These are phyloP conservation scores for Talaromyces proteolyticus DNA, from an alignment of 495 filamentous ascomycete genomes.

Conservation along the genomic window DNA sequence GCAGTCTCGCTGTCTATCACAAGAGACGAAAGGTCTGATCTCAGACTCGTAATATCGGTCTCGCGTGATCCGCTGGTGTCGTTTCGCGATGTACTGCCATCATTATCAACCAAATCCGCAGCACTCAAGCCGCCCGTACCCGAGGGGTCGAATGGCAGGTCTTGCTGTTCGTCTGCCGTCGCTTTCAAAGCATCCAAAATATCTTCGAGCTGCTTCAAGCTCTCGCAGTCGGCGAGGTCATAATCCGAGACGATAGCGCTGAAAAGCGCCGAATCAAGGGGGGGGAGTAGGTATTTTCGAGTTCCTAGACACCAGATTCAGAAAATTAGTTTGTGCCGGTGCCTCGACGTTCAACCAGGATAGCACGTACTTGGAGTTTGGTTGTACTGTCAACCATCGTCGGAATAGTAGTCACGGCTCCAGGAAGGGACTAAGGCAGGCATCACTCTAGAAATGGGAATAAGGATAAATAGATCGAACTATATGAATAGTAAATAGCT, in stretches of 20 bases:
- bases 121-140: slow-evolving; percentile 47
- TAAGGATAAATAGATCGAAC: not conserved
- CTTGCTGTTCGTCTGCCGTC: slow-evolving; percentile 56
- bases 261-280: slow-evolving; percentile 58
- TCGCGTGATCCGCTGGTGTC: slow-evolving; percentile 24
- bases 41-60: slow-evolving; percentile 40
- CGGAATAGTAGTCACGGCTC: not conserved
- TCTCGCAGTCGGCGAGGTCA: slow-evolving; percentile 40
- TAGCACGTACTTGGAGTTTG: not conserved
- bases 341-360: not conserved
- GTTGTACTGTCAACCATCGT: not conserved
- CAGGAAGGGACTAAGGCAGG: not conserved
- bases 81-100: slow-evolving; percentile 19
- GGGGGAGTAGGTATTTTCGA: slow-evolving; percentile 53
- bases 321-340: not conserved
- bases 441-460: not conserved
- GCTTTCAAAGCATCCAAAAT: slow-evolving; percentile 54
- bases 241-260: slow-evolving; percentile 63
- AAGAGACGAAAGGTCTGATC: slow-evolving; percentile 18
- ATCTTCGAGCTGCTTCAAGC: slow-evolving; percentile 46
- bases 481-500: no score
- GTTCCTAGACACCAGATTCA: slow-evolving; percentile 18
- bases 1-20: slow-evolving; percentile 11
- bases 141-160: slow-evolving; percentile 71
- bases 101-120: slow-evolving; percentile 15